Percentiles rank a stretch among this genome's conserved stretches.
These are phyloP conservation scores for Myriosclerotinia scirpicola DNA, from an alignment of 2,329 filamentous ascomycete genomes.

Conservation along the genomic window DNA sequence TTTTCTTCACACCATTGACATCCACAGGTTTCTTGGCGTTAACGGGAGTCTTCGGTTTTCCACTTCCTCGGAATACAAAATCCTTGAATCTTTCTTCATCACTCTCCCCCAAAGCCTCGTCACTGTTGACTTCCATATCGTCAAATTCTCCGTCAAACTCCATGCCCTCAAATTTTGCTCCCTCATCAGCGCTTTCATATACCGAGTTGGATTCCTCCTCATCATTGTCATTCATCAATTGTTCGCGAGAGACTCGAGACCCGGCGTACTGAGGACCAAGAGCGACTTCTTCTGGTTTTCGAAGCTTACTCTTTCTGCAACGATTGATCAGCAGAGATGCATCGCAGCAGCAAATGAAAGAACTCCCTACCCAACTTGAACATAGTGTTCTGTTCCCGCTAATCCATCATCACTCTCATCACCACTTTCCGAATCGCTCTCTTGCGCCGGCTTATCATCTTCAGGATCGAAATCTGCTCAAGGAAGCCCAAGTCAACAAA, in stretches of 20 bases:
- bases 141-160: slow-evolving; percentile 53
- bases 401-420: slow-evolving; percentile 53
- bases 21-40: slow-evolving; percentile 24
- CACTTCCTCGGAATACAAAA: slow-evolving; percentile 64
- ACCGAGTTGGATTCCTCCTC: slow-evolving; percentile 44
- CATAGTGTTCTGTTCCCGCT: slow-evolving; percentile 82
- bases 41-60: slow-evolving; percentile 45
- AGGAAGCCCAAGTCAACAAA: slow-evolving; percentile 26
- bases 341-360: neutral
- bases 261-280: slow-evolving; percentile 82
- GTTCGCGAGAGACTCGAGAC: slow-evolving; percentile 68
- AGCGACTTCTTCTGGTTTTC: slow-evolving; percentile 65
- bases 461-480: slow-evolving; percentile 45
- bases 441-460: slow-evolving; percentile 35
- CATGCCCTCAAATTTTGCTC: slow-evolving; percentile 51
- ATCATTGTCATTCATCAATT: slow-evolving; percentile 57
- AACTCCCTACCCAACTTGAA: slow-evolving; percentile 62
- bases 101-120: slow-evolving; percentile 74
- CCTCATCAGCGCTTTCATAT: slow-evolving; percentile 32
- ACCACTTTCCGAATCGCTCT: slow-evolving; percentile 44
- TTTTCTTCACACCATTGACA: slow-evolving; percentile 40
- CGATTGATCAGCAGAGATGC: slow-evolving; percentile 23
- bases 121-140: slow-evolving; percentile 62
- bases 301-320: slow-evolving; percentile 74
- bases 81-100: slow-evolving; percentile 80